Evolutionary conservation across 768 basidiomycete genomes (phyloP).

Genomic region (Podaxis sp.): DNA sequence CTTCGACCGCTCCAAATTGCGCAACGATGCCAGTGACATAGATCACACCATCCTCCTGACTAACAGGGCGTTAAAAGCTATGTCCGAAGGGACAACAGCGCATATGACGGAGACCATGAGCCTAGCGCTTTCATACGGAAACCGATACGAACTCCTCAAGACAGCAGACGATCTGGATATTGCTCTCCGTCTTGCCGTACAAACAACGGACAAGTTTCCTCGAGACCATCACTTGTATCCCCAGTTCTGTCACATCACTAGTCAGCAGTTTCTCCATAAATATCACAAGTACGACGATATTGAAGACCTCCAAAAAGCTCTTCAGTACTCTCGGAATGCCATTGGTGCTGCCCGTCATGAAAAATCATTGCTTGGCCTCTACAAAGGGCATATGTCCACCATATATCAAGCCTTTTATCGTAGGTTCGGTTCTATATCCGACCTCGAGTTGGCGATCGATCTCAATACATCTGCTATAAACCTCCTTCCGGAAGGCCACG

Average conservation of each 20-base stretch:
- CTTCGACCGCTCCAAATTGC: not conserved
- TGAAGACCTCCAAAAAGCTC: conserved; percentile 3
- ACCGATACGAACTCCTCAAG: not conserved
- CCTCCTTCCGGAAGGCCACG: not conserved
- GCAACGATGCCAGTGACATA: not conserved
- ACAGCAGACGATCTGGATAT: not conserved
- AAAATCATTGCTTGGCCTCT: not conserved
- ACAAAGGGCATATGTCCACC: not conserved
- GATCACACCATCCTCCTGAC: not conserved
- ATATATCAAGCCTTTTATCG: not conserved
- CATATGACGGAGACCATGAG: not conserved
- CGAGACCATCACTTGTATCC: not conserved
- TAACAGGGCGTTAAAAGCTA: not conserved
- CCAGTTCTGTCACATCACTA: not conserved
- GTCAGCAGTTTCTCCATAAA: not conserved
- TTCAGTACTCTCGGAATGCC: not conserved
- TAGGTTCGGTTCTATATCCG: not conserved
- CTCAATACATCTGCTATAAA: not conserved
- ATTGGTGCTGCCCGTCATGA: not conserved
- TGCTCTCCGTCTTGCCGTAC: not conserved
- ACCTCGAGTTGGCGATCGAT: not conserved
- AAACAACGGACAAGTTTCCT: not conserved
- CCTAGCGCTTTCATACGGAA: not conserved
- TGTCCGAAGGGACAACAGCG: not conserved
- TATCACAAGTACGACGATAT: not conserved